Conservation (phyloP, 2,329 filamentous ascomycete species). For the Pyrenophora teres region DNA sequence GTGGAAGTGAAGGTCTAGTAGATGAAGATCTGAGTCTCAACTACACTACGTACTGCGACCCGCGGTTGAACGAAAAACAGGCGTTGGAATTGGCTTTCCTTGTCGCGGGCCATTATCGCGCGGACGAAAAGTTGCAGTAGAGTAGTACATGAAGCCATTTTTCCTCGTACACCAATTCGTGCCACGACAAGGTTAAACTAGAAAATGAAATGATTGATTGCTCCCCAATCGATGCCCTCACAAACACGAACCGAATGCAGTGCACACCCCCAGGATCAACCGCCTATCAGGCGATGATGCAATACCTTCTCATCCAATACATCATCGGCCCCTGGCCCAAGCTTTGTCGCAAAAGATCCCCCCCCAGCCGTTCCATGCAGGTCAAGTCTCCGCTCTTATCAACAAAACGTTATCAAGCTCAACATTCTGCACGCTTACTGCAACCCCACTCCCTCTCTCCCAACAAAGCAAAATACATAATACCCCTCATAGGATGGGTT, state of each 20-base stretch:
- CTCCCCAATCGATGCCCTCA: neutral
- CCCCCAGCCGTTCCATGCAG: conserved; percentile 12
- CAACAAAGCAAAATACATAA: conserved; percentile 12
- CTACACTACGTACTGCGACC: conserved; percentile 96
- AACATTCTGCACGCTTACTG: conserved; percentile 19
- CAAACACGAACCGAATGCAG: conserved; percentile 1
- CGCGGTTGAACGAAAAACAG: conserved; percentile 95
- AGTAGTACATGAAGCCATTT: neutral
- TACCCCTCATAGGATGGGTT: conserved; percentile 54
- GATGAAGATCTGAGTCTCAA: conserved; percentile 89
- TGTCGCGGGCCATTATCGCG: conserved; percentile 79
- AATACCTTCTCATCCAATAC: conserved; percentile 1
- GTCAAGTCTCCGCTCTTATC: neutral
- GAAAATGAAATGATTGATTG: neutral
- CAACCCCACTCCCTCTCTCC: neutral
- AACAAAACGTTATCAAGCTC: conserved; percentile 20
- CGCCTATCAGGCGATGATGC: neutral
- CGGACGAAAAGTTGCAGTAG: conserved; percentile 41
- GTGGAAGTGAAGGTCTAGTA: conserved; percentile 82
- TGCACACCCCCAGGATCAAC: conserved; percentile 1
- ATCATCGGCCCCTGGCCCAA: conserved; percentile 12
- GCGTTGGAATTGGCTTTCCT: conserved; percentile 93
- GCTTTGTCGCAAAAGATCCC: conserved; percentile 3
- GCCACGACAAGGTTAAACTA: neutral
- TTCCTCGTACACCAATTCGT: neutral